Base-by-base conservation (phyloP, 257 asterid species). In the Forsythia suspensa region DNA sequence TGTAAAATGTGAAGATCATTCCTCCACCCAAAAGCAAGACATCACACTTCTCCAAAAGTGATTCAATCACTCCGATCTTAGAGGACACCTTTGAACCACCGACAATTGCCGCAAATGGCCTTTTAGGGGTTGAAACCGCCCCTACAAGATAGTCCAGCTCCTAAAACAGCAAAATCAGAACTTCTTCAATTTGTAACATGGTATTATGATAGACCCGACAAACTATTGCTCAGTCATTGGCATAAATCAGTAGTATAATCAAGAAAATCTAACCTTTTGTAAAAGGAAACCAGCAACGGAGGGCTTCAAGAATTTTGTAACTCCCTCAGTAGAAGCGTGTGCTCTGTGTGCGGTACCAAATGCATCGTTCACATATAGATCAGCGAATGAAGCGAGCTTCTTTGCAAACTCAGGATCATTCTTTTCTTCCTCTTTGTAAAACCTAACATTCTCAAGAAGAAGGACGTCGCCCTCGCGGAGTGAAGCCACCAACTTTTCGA, bases 341-440 rank as follows among this genome's bases (percentile, higher is more conserved):
- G 98, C 96, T 82, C 98, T 93, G 75, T 93, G 98, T 67, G 98
- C 97, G 70, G 98, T 93, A 79, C 98, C 98, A 38, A 93, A 93
- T 13, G 97, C 97, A 87, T 93, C 98, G 76, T 93, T 91, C 81
- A 93, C 98, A 4, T 7, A 93, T 68, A 93, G 85, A 85, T 93
- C 98, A 9, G 97, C 98, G 85, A 93, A 80, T 29, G 97, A 83
- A 59, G 98, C 94, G 39, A 93, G 98, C 81, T 89, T 93, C 90
- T 93, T 87, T 55, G 98, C 98, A 79, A 91, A 91, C 85, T 90
- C 97, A 0, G 97, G 98, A 0, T 93, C 97, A 36, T 93, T 93
- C 86, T 93, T 90, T 82, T 93, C 98, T 89, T 93, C 97, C 89
- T 93, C 98, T 82, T 91, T 89, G 89, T 93, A 91, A 80, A 93